Conservation (phyloP, 768 basidiomycete genomes). For the Suillus placidus region DNA sequence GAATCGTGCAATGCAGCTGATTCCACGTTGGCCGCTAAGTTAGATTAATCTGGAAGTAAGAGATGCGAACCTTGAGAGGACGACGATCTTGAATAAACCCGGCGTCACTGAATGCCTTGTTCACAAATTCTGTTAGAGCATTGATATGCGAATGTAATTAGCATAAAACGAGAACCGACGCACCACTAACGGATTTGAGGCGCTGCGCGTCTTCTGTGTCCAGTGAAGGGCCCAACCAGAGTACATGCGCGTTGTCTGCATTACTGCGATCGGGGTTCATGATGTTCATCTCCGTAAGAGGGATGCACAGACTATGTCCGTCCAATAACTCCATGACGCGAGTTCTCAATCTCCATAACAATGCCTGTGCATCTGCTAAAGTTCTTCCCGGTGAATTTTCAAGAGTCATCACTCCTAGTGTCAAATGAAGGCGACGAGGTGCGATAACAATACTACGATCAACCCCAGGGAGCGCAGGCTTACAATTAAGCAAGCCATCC, state of each 20-base stretch:
- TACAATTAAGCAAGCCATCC: slow-evolving; percentile 20
- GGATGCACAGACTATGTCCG: slow-evolving; percentile 36
- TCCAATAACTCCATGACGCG: slow-evolving; percentile 46
- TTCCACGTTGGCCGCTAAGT: background rate
- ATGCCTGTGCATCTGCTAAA: slow-evolving; percentile 43
- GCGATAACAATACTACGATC: slow-evolving; percentile 62
- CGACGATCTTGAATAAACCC: slow-evolving; percentile 50
- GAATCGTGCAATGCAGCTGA: slow-evolving; percentile 52
- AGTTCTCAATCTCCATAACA: slow-evolving; percentile 42
- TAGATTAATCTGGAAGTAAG: background rate
- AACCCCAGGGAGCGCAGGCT: slow-evolving; percentile 48
- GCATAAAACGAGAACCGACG: slow-evolving; percentile 12
- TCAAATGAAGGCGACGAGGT: slow-evolving; percentile 65
- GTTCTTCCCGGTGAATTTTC: slow-evolving; percentile 33
- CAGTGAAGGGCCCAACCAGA: slow-evolving; percentile 54
- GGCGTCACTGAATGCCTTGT: slow-evolving; percentile 40
- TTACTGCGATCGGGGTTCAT: slow-evolving; percentile 44
- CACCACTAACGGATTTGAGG: slow-evolving; percentile 40
- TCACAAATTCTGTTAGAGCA: slow-evolving; percentile 41
- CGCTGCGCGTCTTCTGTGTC: slow-evolving; percentile 33
- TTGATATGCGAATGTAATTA: slow-evolving; percentile 11
- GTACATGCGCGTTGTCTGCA: slow-evolving; percentile 50
- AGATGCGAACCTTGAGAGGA: slow-evolving; percentile 49
- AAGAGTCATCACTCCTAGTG: slow-evolving; percentile 74
- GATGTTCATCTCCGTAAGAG: slow-evolving; percentile 53